phyloP scores from a whole-genome alignment of 2,329 filamentous ascomycete species.

The Botryotinia calthae region DNA sequence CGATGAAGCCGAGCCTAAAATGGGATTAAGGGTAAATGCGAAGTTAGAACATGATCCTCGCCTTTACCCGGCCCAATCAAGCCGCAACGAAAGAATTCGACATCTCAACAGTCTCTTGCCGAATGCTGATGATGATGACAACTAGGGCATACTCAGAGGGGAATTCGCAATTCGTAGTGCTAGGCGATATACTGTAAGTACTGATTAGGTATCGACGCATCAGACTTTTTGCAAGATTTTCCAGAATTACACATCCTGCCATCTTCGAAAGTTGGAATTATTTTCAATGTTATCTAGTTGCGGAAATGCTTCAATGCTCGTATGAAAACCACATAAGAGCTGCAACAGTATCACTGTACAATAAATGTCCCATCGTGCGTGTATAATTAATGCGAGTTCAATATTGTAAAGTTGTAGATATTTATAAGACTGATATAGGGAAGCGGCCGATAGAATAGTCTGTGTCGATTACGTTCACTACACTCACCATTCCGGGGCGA shows the following conservation, averaged over 20 bases:
- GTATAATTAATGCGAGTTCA: not conserved
- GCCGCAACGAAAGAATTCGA: not conserved
- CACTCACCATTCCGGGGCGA: no score
- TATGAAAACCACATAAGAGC: not conserved
- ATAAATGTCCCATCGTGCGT: not conserved
- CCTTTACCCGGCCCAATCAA: slow-evolving; percentile 19
- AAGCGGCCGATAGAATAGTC: no score
- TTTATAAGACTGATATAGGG: not conserved
- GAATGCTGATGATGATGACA: not conserved
- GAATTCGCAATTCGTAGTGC: not conserved
- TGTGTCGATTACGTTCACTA: not conserved
- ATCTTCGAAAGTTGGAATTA: not conserved
- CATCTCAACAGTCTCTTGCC: no score
- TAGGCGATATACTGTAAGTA: not conserved
- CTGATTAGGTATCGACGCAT: not conserved
- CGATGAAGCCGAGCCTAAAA: slow-evolving; percentile 55
- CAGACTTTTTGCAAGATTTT: not conserved
- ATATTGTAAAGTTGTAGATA: not conserved
- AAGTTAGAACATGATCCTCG: slow-evolving; percentile 40
- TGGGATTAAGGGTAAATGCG: slow-evolving; percentile 45
- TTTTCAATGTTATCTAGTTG: not conserved
- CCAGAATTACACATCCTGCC: not conserved
- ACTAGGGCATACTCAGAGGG: not conserved
- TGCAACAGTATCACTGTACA: not conserved
- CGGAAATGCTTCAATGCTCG: not conserved